Evolutionary conservation across 2,329 filamentous ascomycete genomes (phyloP), one percentile per base, ranked within the genome.

Genomic region (Tolypocladium ovalisporum): DNA sequence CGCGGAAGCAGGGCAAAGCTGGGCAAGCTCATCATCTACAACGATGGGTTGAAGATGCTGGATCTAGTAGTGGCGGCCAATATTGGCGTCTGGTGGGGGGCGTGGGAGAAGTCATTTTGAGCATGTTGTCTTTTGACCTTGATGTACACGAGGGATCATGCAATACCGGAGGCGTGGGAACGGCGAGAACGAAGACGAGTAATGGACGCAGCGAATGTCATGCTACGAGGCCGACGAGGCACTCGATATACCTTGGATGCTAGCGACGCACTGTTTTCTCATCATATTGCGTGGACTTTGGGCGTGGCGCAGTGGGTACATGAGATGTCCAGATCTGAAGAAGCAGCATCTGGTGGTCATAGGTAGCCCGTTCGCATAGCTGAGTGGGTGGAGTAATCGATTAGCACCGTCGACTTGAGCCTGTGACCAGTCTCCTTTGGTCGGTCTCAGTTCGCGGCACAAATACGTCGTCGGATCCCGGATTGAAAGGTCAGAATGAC

Each of bases 41-140:
- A 93, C 57, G 92, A 96, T 66, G 94, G 94, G 0, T 74, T 96
- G 62, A 96, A 96, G 76, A 97, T 99, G 93, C 73, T 97, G 65
- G 94, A 99, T 76, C 71, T 99, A 58, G 78, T 96, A 0, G 90
- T 99, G 24, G 90, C 93, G 4, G 88, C 91, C 13, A 97, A 96
- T 68, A 83, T 99, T 73, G 90, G 89, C 1, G 76, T 97, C 19
- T 99, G 92, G 90, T 97, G 93, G 92, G 85, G 86, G 64, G 85
- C 89, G 4, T 97, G 91, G 82, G 87, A 90, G 65, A 79, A 75
- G 65, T 78, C 73, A 67, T 74, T 73, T 59, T 74, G 62, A 66
- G 29, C 57, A 57, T 60, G 42, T n/a, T 34, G 9, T 34, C 24
- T 40, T n/a, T n/a, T 42, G 56, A 32, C 13, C 24, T 29, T 37